A percentile compares a stretch with the other conserved stretches of the same genome.
These are phyloP conservation scores for Penicillium digitatum DNA, from an alignment of 2,329 filamentous ascomycete species.

Conservation along the genomic window DNA sequence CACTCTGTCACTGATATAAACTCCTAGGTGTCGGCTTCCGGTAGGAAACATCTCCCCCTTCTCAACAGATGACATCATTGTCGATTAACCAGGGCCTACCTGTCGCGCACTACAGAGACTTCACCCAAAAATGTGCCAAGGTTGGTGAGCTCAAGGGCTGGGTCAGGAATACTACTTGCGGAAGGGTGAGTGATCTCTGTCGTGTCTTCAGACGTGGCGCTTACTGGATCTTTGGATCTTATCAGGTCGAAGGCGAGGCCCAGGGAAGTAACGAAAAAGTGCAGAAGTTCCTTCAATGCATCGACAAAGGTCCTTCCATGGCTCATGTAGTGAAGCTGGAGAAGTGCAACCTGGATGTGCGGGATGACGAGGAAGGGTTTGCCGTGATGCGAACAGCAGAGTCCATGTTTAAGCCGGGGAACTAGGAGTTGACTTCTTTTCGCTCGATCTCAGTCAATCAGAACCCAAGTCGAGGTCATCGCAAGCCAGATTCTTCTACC, in stretches of 20 bases:
- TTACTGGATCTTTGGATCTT: background rate
- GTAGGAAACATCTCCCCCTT: constrained; percentile 16
- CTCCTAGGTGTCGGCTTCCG: constrained; percentile 33
- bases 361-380: constrained; percentile 67
- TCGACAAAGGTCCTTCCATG: constrained; percentile 68
- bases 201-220: background rate
- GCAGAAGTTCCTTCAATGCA: constrained; percentile 65
- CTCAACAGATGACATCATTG: constrained; percentile 19
- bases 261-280: constrained; percentile 68
- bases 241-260: constrained; percentile 81
- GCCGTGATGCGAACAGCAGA: constrained; percentile 43
- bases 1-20: background rate
- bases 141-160: constrained; percentile 47
- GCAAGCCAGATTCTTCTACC: background rate
- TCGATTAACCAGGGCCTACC: background rate
- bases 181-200: constrained; percentile 36
- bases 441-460: background rate
- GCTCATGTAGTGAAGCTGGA: constrained; percentile 73
- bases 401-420: constrained; percentile 23
- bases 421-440: background rate
- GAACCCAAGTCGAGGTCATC: background rate
- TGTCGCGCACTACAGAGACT: constrained; percentile 30
- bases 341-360: constrained; percentile 60
- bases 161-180: constrained; percentile 47
- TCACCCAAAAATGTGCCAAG: constrained; percentile 44